Conservation (phyloP, 2,329 filamentous ascomycete genomes). For the Aspergillus neoniger region DNA sequence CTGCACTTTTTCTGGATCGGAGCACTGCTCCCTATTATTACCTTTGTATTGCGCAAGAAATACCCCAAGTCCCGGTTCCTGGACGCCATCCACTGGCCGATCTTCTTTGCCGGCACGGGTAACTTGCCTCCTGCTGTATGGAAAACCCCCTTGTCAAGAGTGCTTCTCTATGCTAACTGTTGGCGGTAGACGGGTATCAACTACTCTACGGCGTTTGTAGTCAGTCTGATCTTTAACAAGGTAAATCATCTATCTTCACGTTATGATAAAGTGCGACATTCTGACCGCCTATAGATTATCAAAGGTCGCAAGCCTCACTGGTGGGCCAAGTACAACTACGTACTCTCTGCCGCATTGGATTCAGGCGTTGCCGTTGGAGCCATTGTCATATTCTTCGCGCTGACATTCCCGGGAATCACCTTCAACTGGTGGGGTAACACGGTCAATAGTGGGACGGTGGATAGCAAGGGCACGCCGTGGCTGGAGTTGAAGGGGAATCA, state of each 20-base stretch:
- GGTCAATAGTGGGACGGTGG: slow-evolving; percentile 33
- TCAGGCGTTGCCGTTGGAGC: slow-evolving; percentile 38
- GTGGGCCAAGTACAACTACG: slow-evolving; percentile 35
- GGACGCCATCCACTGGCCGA: slow-evolving; percentile 26
- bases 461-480: slow-evolving; percentile 34
- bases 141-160: background rate
- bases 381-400: slow-evolving; percentile 40
- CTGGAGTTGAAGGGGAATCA: slow-evolving; percentile 15
- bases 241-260: slow-evolving; percentile 4
- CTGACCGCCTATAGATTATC: slow-evolving; percentile 10
- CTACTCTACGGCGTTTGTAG: slow-evolving; percentile 26
- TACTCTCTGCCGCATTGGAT: slow-evolving; percentile 39
- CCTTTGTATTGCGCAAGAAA: slow-evolving; percentile 56
- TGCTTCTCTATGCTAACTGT: background rate
- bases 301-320: slow-evolving; percentile 20
- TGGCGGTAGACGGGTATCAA: slow-evolving; percentile 24
- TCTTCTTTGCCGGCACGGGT: slow-evolving; percentile 29
- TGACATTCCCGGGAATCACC: slow-evolving; percentile 35
- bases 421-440: slow-evolving; percentile 41
- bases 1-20: slow-evolving; percentile 55
- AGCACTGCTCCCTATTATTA: slow-evolving; percentile 45
- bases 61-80: slow-evolving; percentile 54
- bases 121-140: slow-evolving; percentile 28
- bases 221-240: slow-evolving; percentile 41
- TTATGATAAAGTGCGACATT: too few species aligned